A percentile compares a stretch with the other conserved stretches of the same genome.
Evolutionary conservation across 2,329 filamentous ascomycete genomes (phyloP).

Genomic region (Ceratocystis ficicola): DNA sequence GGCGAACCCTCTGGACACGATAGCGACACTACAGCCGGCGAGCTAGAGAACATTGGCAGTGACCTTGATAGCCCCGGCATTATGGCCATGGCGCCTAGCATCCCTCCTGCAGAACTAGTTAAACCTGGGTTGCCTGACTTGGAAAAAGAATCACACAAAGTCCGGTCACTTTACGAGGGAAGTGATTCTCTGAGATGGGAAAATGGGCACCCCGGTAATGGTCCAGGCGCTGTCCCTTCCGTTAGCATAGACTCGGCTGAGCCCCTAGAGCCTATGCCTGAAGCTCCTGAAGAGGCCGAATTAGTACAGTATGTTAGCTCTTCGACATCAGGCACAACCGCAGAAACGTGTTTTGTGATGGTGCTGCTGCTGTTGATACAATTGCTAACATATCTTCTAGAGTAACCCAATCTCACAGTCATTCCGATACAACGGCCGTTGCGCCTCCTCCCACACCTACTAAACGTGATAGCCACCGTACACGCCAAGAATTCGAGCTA

Average conservation of each 20-base stretch:
- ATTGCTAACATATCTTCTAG: constrained; percentile 24
- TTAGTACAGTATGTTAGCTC: constrained; percentile 16
- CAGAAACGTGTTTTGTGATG: constrained; percentile 8
- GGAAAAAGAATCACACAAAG: constrained; percentile 54
- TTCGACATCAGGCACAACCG: not conserved
- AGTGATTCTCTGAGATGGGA: constrained; percentile 43
- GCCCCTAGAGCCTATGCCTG: constrained; percentile 38
- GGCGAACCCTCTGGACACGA: not conserved
- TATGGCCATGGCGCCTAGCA: constrained; percentile 16
- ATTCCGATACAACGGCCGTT: constrained; percentile 31
- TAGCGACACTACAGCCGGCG: constrained; percentile 1
- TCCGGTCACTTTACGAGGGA: constrained; percentile 53
- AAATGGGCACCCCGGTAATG: constrained; percentile 31
- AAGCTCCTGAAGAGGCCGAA: constrained; percentile 41
- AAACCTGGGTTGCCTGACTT: constrained; percentile 38
- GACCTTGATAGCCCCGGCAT: constrained; percentile 1
- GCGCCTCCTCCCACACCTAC: constrained; percentile 33
- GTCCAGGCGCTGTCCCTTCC: not conserved
- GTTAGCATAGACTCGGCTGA: constrained; percentile 27
- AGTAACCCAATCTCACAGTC: constrained; percentile 21
- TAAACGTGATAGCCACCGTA: constrained; percentile 33
- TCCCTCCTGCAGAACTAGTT: constrained; percentile 40
- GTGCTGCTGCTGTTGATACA: not conserved
- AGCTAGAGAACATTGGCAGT: not conserved
- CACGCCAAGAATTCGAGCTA: constrained; percentile 35